Evolutionary conservation across 1,284 basidiomycete genomes (phyloP).

Genomic region (Malassezia pachydermatis): DNA sequence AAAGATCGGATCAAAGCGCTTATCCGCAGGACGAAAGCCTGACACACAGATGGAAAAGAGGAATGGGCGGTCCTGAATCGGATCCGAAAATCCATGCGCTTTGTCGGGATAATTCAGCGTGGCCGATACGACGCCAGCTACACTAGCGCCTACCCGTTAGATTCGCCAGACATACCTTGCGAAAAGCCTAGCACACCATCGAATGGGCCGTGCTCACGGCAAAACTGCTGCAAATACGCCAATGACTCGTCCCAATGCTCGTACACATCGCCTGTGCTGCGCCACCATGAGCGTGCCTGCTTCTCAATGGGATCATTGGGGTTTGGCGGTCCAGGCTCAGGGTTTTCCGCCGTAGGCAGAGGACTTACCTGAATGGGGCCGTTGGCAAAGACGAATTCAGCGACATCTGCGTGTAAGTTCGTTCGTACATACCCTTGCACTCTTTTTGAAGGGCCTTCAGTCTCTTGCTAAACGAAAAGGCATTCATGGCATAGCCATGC

Average conservation of each 20-base stretch:
- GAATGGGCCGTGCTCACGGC: constrained; percentile 35
- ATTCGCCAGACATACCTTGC: no score
- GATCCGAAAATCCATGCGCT: constrained; percentile 24
- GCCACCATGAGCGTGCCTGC: constrained; percentile 45
- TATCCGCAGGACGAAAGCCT: constrained; percentile 36
- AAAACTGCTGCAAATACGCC: constrained; percentile 28
- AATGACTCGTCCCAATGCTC: constrained; percentile 32
- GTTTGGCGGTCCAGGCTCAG: constrained; percentile 25
- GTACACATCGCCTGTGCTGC: constrained; percentile 31
- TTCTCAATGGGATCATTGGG: constrained; percentile 39
- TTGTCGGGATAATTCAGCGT: constrained; percentile 35
- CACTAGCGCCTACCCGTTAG: no score
- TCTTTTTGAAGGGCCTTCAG: constrained; percentile 39
- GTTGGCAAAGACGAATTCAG: constrained; percentile 41
- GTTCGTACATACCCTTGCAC: constrained; percentile 20
- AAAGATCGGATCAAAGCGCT: constrained; percentile 27
- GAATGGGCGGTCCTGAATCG: constrained; percentile 25
- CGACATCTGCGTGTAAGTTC: constrained; percentile 24
- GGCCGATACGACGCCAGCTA: constrained; percentile 33
- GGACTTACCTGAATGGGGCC: constrained; percentile 37
- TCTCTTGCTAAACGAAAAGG: constrained; percentile 29
- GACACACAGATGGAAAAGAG: constrained; percentile 40
- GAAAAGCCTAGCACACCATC: constrained; percentile 44
- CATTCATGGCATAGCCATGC: constrained; percentile 45
- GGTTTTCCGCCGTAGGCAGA: constrained; percentile 11